phyloP scores from a whole-genome alignment of 257 asterid species.

The Solanum pinnatisectum region DNA sequence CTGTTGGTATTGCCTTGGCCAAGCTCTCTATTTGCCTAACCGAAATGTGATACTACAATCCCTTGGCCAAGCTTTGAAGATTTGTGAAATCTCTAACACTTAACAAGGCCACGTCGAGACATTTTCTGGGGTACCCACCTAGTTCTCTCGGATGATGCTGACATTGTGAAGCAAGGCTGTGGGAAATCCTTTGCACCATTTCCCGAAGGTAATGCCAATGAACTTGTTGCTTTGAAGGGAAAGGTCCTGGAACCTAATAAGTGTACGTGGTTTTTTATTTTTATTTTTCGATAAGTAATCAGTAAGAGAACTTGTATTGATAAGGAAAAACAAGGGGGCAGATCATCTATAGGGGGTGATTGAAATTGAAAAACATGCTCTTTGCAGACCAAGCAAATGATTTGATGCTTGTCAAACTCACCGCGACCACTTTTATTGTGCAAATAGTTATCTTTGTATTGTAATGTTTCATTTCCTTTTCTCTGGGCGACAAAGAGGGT shows the following conservation, averaged over 20 bases:
- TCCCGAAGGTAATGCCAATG: conserved; percentile 55
- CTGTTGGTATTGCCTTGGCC: too few species aligned
- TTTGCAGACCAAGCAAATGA: not conserved
- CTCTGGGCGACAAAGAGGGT: not conserved
- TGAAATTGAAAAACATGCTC: not conserved
- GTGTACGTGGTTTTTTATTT: too few species aligned
- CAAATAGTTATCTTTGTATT: not conserved
- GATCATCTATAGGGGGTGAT: not conserved
- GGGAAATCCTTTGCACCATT: conserved; percentile 85
- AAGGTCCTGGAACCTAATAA: not conserved
- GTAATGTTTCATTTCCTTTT: not conserved
- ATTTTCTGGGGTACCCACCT: conserved; percentile 72
- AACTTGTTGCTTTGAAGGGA: not conserved
- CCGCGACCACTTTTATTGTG: not conserved
- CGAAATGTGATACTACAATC: too few species aligned
- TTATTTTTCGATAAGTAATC: too few species aligned
- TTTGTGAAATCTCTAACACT: too few species aligned
- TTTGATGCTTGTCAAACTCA: not conserved
- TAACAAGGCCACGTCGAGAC: too few species aligned
- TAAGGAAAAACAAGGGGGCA: not conserved
- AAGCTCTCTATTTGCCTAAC: too few species aligned
- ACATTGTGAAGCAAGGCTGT: too few species aligned
- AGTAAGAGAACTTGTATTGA: not conserved
- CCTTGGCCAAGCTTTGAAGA: too few species aligned
- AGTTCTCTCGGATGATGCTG: conserved; percentile 66